Evolutionary conservation across 108 stramenopile species (phyloP).

Genomic region (Pseudonitzschia delicatissima): DNA sequence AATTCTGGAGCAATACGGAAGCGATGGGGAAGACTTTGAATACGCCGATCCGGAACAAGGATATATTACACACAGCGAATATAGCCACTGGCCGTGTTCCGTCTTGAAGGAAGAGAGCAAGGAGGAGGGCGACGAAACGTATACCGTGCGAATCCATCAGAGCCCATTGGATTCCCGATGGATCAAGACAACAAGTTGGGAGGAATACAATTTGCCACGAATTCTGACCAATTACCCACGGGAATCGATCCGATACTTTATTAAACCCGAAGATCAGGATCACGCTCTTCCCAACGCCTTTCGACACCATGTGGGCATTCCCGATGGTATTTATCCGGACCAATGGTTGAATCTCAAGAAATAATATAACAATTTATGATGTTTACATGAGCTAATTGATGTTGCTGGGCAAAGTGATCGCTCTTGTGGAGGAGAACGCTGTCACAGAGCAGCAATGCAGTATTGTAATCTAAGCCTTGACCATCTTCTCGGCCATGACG

Average conservation of each 20-base stretch:
- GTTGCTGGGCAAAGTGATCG: no score
- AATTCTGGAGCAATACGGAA: neutral
- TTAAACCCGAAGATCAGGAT: conserved; percentile 29
- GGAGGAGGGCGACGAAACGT: neutral
- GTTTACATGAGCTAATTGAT: no score
- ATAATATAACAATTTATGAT: no score
- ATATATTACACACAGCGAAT: neutral
- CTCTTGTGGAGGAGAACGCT: no score
- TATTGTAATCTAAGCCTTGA: no score
- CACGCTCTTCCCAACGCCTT: conserved; percentile 26
- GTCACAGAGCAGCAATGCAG: no score
- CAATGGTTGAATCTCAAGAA: conserved; percentile 28
- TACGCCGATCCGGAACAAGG: neutral
- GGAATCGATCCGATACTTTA: conserved; percentile 15
- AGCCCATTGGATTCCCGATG: neutral
- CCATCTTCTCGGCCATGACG: neutral
- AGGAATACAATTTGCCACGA: conserved; percentile 1
- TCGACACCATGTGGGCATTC: conserved; percentile 45
- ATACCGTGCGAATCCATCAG: conserved; percentile 7
- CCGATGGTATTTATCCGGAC: conserved; percentile 36
- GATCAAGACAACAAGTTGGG: neutral
- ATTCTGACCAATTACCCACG: conserved; percentile 8
- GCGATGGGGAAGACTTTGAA: neutral
- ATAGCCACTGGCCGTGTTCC: conserved; percentile 17
- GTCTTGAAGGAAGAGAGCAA: conserved; percentile 3